Base-by-base conservation (phyloP, 2,329 filamentous ascomycete species). In the Calonectria hawksworthii region DNA sequence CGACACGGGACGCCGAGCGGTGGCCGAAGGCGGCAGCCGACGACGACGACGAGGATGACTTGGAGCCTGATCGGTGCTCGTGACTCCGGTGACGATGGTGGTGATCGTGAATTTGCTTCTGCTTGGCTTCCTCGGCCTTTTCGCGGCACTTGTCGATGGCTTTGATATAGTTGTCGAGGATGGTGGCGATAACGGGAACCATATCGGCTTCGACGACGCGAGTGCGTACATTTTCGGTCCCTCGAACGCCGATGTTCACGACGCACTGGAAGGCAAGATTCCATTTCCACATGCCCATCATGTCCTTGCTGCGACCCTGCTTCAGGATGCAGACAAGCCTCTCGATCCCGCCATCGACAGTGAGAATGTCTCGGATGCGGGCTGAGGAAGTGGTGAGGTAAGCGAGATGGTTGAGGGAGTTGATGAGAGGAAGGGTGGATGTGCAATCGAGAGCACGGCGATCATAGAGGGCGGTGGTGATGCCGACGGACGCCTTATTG, bases 281-380 rank as follows among this genome's bases (percentile, higher is more conserved):
- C 97, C 97, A 99, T 87, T 99, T 99, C 97, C 97, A 99, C 95
- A 98, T 98, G 85, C 98, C 96, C 96, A 99, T 98, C 93, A 98
- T 94, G 85, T 99, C 96, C 86, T 96, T 98, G 87, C 95, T 98
- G 83, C 97, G 92, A 77, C 97, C 97, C 86, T 98, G 95, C 87
- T 99, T 99, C 85, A 99, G 92, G 83, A 99, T 98, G 90, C 96
- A 98, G 84, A 99, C 95, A 80, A 99, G 89, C 78, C 96, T 90
- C 88, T 99, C 97, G 85, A 99, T 97, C 76, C 97, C 97, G 86
- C 97, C 97, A 94, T 99, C 97, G 87, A 99, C 95, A 72, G 96
- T 99, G 78, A 99, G 91, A 77, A 99, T 99, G 84, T 99, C 97
- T 81, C 97, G 93, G 85, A 99, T 99, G 76, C 97, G 95, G 76